These are phyloP conservation scores for Candida xiaguanensis DNA, from an alignment of 805 yeast species.

Conservation along the genomic window DNA sequence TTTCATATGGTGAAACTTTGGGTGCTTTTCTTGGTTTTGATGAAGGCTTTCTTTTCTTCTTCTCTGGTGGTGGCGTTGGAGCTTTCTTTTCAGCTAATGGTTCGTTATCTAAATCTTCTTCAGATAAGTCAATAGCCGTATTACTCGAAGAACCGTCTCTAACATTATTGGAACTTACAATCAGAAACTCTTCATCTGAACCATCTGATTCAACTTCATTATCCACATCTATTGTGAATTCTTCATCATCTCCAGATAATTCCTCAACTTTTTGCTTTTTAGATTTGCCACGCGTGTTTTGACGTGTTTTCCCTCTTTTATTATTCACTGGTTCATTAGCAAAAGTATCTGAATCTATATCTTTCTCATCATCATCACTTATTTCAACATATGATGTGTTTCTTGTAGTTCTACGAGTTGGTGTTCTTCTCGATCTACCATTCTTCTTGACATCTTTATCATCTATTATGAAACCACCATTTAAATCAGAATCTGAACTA, in stretches of 20 bases:
- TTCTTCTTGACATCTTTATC: constrained; percentile 27
- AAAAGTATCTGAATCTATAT: constrained; percentile 10
- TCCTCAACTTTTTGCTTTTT: constrained; percentile 6
- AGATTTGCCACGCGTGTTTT: constrained; percentile 8
- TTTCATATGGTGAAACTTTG: constrained; percentile 63
- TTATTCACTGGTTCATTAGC: constrained; percentile 7
- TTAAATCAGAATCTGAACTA: constrained; percentile 4
- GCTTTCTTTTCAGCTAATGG: constrained; percentile 21
- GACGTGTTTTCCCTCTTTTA: constrained; percentile 13
- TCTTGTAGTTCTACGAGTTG: constrained; percentile 12
- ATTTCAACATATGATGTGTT: constrained; percentile 23
- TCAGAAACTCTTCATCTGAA: constrained; percentile 41
- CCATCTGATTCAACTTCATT: constrained; percentile 9
- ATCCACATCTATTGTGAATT: constrained; percentile 8
- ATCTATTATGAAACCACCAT: constrained; percentile 37
- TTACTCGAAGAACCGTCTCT: constrained; percentile 21
- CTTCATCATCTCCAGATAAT: constrained; percentile 13
- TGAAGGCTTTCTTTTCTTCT: constrained; percentile 11
- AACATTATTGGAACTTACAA: constrained; percentile 15
- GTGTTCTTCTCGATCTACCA: constrained; percentile 13
- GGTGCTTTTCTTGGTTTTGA: constrained; percentile 44
- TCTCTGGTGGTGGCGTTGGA: constrained; percentile 21
- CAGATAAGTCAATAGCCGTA: constrained; percentile 25
- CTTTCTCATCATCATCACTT: constrained; percentile 17
- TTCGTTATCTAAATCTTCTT: constrained; percentile 15